Percentiles rank a stretch among this genome's conserved stretches.
These are phyloP conservation scores for Chalciporus chontae DNA, from an alignment of 768 basidiomycete species.

Conservation along the genomic window DNA sequence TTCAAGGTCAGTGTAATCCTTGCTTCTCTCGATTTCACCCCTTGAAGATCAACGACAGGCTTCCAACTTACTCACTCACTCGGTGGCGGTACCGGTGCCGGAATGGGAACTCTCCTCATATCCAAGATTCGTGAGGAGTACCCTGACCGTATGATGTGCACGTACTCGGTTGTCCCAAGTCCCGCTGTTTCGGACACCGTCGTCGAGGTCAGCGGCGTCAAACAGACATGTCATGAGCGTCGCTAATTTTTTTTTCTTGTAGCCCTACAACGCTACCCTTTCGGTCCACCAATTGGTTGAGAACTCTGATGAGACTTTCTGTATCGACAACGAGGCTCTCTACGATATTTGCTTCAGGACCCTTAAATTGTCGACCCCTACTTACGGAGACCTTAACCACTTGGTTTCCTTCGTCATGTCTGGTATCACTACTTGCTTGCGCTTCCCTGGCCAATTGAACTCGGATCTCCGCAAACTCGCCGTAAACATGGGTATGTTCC, in stretches of 20 bases:
- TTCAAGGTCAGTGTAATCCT: constrained; percentile 71
- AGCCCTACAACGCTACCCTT: constrained; percentile 98
- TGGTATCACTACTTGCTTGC: constrained; percentile 96
- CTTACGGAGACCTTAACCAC: constrained; percentile 97
- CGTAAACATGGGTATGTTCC: constrained; percentile 92
- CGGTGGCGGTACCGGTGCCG: constrained; percentile 98
- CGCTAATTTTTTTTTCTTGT: constrained; percentile 1
- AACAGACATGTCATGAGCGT: neutral
- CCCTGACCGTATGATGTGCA: constrained; percentile 99
- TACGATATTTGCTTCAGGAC: constrained; percentile 99
- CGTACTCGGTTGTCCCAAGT: constrained; percentile 96
- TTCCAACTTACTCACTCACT: constrained; percentile 99
- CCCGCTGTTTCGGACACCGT: constrained; percentile 99
- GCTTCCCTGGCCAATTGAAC: constrained; percentile 99
- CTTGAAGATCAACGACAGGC: constrained; percentile 41
- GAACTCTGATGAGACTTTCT: constrained; percentile 99
- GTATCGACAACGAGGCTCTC: constrained; percentile 98
- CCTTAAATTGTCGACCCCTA: constrained; percentile 91
- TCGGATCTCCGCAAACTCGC: constrained; percentile 97
- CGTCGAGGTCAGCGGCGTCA: constrained; percentile 63
- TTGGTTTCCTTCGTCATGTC: constrained; percentile 98
- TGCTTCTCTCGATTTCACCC: neutral
- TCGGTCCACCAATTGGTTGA: constrained; percentile 99
- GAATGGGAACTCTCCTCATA: constrained; percentile 99
- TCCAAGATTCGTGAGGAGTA: constrained; percentile 99